These are phyloP conservation scores for Nelumbo lutea DNA, from an alignment of 164 flowering plant species.

Conservation along the genomic window DNA sequence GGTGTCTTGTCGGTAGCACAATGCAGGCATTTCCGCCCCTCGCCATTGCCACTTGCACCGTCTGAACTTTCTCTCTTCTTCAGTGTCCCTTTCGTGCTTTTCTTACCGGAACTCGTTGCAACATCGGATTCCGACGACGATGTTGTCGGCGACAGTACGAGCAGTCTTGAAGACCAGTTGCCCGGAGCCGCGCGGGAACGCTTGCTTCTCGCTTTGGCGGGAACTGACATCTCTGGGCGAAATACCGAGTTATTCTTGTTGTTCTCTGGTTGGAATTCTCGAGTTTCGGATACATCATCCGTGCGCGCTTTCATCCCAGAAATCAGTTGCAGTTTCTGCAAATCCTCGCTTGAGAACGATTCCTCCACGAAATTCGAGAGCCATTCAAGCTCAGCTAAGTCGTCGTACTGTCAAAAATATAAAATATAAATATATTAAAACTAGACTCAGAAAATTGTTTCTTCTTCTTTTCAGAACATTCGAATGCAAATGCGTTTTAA, in stretches of 20 bases:
- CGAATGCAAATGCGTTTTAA: not conserved
- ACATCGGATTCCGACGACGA: constrained; percentile 26
- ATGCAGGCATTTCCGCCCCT: constrained; percentile 69
- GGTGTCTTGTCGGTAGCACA: constrained; percentile 91
- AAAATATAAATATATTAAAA: not conserved
- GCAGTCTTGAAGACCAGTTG: constrained; percentile 76
- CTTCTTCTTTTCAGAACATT: not conserved
- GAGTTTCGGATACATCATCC: constrained; percentile 14
- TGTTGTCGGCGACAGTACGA: constrained; percentile 36
- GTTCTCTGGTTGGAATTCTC: constrained; percentile 12
- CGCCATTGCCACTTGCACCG: constrained; percentile 1
- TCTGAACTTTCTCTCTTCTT: constrained; percentile 26
- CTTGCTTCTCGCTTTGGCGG: constrained; percentile 88
- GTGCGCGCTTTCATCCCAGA: constrained; percentile 36
- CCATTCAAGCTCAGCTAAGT: constrained; percentile 89
- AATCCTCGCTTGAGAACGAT: constrained; percentile 69
- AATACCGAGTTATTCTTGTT: constrained; percentile 29
- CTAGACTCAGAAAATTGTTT: not conserved
- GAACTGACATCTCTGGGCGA: constrained; percentile 51
- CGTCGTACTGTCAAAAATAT: constrained; percentile 58
- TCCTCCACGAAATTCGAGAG: constrained; percentile 90
- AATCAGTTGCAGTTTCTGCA: constrained; percentile 50
- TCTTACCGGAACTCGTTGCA: constrained; percentile 8
- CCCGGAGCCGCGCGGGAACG: constrained; percentile 77
- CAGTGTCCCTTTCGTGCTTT: constrained; percentile 15